A percentile compares a stretch with the other conserved stretches of the same genome.
phyloP scores from a whole-genome alignment of 1,284 basidiomycete species.

The Boletus sp. region DNA sequence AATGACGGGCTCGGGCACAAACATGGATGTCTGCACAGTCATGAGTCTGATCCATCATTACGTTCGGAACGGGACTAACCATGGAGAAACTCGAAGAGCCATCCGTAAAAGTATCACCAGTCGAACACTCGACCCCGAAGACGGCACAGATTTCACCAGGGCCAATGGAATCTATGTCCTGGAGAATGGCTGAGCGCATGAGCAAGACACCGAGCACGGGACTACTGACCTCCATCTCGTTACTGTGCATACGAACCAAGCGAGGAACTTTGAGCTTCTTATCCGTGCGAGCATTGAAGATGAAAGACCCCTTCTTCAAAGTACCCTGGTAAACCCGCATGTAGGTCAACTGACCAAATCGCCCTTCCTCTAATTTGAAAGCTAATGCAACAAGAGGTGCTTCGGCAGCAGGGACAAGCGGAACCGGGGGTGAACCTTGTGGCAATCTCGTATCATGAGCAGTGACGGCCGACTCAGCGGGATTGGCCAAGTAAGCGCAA shows the following conservation, averaged over 20 bases:
- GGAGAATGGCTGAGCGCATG: not conserved
- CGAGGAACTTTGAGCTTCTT: constrained; percentile 99
- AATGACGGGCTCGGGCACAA: constrained; percentile 97
- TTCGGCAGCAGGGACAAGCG: constrained; percentile 73
- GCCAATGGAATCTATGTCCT: constrained; percentile 91
- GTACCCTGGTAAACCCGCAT: constrained; percentile 99
- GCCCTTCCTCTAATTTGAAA: constrained; percentile 98
- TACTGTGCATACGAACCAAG: constrained; percentile 95
- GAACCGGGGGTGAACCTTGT: constrained; percentile 61
- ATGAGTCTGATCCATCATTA: constrained; percentile 1
- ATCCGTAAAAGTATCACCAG: constrained; percentile 97
- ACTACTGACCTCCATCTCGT: constrained; percentile 88
- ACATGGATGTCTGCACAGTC: constrained; percentile 86
- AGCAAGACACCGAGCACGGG: not conserved
- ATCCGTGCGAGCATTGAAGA: constrained; percentile 92
- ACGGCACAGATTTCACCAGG: constrained; percentile 99
- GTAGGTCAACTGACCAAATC: constrained; percentile 97
- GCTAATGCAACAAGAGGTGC: constrained; percentile 93
- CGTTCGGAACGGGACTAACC: constrained; percentile 45
- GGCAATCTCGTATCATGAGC: constrained; percentile 84
- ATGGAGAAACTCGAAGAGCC: constrained; percentile 84
- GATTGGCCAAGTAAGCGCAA: constrained; percentile 92
- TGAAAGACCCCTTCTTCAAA: constrained; percentile 79
- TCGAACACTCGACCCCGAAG: constrained; percentile 98
- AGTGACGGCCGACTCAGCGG: constrained; percentile 73